These are phyloP conservation scores for Colletotrichum orbiculare DNA, from an alignment of 2,329 filamentous ascomycete genomes.

Conservation along the genomic window DNA sequence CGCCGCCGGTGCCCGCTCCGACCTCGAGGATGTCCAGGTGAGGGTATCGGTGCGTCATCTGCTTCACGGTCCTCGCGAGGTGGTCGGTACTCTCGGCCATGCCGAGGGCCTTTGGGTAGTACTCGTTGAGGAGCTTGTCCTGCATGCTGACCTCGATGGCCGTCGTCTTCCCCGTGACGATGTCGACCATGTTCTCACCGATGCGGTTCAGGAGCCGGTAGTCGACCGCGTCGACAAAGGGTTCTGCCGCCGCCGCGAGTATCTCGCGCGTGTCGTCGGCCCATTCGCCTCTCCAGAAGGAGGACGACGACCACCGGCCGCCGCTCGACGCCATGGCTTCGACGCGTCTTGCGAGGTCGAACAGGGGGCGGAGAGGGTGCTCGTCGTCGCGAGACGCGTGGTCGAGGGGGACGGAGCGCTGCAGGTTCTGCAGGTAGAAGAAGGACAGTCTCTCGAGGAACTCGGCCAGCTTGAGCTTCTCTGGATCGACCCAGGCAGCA, in stretches of 20 bases:
- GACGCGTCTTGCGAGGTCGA: too few relatives aligned
- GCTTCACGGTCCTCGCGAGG: constrained; percentile 44
- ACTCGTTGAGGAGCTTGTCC: constrained; percentile 48
- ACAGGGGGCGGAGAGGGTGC: too few relatives aligned
- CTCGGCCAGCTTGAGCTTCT: too few relatives aligned
- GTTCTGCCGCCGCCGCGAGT: too few relatives aligned
- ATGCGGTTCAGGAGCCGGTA: constrained; percentile 2
- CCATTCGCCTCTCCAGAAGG: not conserved
- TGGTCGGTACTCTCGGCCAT: constrained; percentile 44
- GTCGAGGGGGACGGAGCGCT: too few relatives aligned
- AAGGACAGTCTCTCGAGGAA: too few relatives aligned
- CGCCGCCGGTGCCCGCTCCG: constrained; percentile 56
- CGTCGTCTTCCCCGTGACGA: constrained; percentile 47
- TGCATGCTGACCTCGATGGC: constrained; percentile 40
- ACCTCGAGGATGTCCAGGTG: constrained; percentile 44
- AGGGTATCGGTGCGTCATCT: constrained; percentile 43
- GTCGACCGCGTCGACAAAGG: not conserved
- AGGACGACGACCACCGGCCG: too few relatives aligned
- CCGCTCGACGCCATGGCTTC: too few relatives aligned
- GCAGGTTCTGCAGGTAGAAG: too few relatives aligned
- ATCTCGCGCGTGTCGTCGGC: not conserved
- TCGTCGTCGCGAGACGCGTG: too few relatives aligned
- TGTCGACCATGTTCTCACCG: constrained; percentile 40
- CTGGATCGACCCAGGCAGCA: too few relatives aligned
- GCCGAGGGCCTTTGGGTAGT: constrained; percentile 45